Conservation (phyloP, 106 monocot species). For the Phalaenopsis aphrodite region DNA sequence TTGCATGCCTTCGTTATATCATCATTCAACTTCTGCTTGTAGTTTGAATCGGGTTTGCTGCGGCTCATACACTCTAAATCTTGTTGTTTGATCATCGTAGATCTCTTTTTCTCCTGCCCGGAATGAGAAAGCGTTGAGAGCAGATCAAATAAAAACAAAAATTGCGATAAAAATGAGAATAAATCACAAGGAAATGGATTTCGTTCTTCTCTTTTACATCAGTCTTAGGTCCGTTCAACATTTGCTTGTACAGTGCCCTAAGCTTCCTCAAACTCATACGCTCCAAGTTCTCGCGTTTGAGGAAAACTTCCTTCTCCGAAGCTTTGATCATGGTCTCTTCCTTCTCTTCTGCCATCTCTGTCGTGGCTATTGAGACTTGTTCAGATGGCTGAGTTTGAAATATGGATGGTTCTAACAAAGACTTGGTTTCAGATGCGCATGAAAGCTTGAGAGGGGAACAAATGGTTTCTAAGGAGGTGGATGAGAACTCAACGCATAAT, state of each 20-base stretch:
- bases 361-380: not conserved
- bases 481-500: not conserved
- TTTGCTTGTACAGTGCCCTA: not conserved
- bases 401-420: too few species aligned
- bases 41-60: not conserved
- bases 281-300: not conserved
- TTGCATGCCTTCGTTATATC: not conserved
- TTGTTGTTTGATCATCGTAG: not conserved
- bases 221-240: too few species aligned
- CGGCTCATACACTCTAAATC: not conserved
- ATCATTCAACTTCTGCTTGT: not conserved
- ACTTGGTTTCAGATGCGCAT: not conserved
- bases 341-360: not conserved
- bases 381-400: not conserved
- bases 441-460: not conserved
- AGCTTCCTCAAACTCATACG: constrained; percentile 1
- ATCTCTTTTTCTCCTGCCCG: not conserved
- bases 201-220: not conserved
- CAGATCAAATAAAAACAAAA: not conserved
- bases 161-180: not conserved
- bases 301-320: not conserved
- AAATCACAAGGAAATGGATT: not conserved
- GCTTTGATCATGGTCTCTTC: not conserved
- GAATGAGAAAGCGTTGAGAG: not conserved
- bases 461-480: not conserved